Percentiles rank a stretch among this genome's conserved stretches.
These are phyloP conservation scores for Mycena crocata DNA, from an alignment of 768 basidiomycete species.

Conservation along the genomic window DNA sequence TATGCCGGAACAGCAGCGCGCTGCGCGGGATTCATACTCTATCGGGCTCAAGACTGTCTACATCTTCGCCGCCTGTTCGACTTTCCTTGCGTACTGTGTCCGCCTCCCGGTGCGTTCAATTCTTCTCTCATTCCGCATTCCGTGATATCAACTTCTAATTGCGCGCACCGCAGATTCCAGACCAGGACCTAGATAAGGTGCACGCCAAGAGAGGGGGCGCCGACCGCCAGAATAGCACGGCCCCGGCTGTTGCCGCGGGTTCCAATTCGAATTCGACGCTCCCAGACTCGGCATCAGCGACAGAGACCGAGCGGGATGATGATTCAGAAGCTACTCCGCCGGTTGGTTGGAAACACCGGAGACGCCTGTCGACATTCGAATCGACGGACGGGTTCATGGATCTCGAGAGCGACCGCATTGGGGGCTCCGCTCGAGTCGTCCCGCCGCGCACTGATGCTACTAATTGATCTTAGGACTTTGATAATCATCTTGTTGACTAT, in stretches of 20 bases:
- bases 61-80: slow-evolving; percentile 67
- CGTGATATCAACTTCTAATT: background rate
- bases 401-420: slow-evolving; percentile 17
- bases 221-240: background rate
- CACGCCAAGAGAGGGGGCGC: slow-evolving; percentile 4
- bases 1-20: slow-evolving; percentile 60
- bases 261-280: slow-evolving; percentile 20
- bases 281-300: background rate
- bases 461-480: background rate
- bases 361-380: slow-evolving; percentile 63
- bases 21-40: slow-evolving; percentile 71
- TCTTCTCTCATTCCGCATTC: background rate
- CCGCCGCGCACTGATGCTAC: background rate
- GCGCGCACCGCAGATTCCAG: slow-evolving; percentile 19
- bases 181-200: slow-evolving; percentile 29
- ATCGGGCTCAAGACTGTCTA: slow-evolving; percentile 72
- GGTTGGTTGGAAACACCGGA: slow-evolving; percentile 38
- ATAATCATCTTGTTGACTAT: background rate
- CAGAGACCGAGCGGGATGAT: slow-evolving; percentile 23
- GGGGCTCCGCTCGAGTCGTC: slow-evolving; percentile 14
- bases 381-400: slow-evolving; percentile 57
- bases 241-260: background rate
- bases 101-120: slow-evolving; percentile 65
- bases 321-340: slow-evolving; percentile 22
- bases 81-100: slow-evolving; percentile 68